A percentile compares a stretch with the other conserved stretches of the same genome.
Evolutionary conservation across 2,329 filamentous ascomycete species (phyloP).

Genomic region (Didymella arachidicola): DNA sequence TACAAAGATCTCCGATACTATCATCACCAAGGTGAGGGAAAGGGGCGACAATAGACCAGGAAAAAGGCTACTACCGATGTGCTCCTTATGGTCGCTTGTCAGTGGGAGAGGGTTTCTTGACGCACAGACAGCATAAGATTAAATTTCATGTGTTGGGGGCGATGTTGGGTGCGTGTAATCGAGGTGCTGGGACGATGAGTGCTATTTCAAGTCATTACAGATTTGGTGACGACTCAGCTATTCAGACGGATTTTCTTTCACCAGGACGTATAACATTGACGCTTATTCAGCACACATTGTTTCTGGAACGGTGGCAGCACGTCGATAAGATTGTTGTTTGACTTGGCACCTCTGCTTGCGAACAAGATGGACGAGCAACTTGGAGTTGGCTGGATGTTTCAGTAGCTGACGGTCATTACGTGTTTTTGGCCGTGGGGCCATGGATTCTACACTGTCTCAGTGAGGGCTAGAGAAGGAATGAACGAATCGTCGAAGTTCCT

Average conservation of each 20-base stretch:
- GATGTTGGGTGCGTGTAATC: not conserved
- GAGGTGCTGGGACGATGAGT: conserved; percentile 1
- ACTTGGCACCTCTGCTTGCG: not conserved
- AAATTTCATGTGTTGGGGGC: not conserved
- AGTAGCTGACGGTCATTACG: not conserved
- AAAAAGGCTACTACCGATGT: not conserved
- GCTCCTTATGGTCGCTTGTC: not conserved
- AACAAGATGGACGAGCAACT: not conserved
- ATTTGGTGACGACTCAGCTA: not conserved
- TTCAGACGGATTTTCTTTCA: not conserved
- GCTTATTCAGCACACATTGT: conserved; percentile 3
- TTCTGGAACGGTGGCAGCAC: not conserved
- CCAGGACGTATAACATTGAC: not conserved
- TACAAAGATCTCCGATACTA: not conserved
- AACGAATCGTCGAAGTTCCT: not conserved
- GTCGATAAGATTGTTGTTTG: not conserved
- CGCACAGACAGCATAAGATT: not conserved
- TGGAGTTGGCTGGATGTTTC: conserved; percentile 1
- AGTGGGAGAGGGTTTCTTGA: not conserved
- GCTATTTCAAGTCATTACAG: not conserved
- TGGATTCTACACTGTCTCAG: conserved; percentile 1
- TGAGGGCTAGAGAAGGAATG: not conserved
- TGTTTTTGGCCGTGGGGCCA: not conserved
- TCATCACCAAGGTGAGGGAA: not conserved
- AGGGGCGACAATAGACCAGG: not conserved